Conservation (phyloP, 2,329 filamentous ascomycete species). For the Fusarium verrucosum region DNA sequence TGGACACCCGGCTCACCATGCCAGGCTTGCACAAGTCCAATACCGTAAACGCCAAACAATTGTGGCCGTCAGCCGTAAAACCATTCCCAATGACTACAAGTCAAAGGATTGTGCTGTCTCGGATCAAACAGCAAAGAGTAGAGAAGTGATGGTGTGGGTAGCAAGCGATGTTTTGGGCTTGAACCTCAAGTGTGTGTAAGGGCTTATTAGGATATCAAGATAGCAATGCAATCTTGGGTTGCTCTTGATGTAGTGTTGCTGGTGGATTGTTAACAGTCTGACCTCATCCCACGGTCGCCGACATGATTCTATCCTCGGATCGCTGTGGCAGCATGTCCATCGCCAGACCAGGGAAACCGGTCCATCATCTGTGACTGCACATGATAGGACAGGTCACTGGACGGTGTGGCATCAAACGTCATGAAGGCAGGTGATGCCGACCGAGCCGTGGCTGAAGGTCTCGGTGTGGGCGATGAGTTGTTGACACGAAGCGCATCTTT, state of each 20-base stretch:
- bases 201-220: conserved; percentile 24
- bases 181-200: background rate
- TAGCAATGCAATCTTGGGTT: conserved; percentile 25
- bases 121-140: conserved; percentile 33
- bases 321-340: conserved; percentile 61
- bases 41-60: conserved; percentile 41
- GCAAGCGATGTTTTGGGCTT: background rate
- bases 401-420: conserved; percentile 58
- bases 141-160: conserved; percentile 6
- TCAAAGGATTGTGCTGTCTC: conserved; percentile 31
- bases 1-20: conserved; percentile 37
- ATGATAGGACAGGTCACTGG: conserved; percentile 53
- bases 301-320: conserved; percentile 52
- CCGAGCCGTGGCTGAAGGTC: conserved; percentile 49
- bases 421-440: conserved; percentile 59
- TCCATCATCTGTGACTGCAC: conserved; percentile 54
- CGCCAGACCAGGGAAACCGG: conserved; percentile 59
- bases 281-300: conserved; percentile 27
- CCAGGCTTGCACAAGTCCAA: conserved; percentile 35
- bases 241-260: conserved; percentile 14
- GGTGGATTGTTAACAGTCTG: conserved; percentile 19
- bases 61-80: conserved; percentile 31
- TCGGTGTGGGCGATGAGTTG: conserved; percentile 46
- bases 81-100: conserved; percentile 18
- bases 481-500: conserved; percentile 45